Conservation (phyloP, 441 rosid species). For the Syzygium malaccense region DNA sequence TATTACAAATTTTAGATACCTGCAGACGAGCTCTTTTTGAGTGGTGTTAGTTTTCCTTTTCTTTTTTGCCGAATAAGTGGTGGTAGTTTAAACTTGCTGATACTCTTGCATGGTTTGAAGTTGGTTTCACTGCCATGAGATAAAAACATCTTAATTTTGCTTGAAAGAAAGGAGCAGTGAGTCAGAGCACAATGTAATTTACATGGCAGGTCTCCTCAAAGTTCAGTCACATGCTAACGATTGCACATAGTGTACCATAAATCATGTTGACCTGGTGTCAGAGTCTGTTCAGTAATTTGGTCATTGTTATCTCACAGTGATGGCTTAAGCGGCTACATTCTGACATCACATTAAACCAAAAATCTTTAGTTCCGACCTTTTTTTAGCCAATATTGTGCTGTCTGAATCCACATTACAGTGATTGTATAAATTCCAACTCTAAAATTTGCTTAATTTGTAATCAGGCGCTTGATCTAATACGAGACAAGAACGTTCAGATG, state of each 20-base stretch:
- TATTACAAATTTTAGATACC: background rate
- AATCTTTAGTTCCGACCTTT: background rate
- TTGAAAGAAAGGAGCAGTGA: background rate
- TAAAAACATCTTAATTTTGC: background rate
- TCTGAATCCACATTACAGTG: background rate
- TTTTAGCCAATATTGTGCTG: background rate
- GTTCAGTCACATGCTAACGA: background rate
- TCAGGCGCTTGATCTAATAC: slow-evolving; percentile 85
- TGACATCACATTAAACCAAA: background rate
- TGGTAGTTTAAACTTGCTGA: background rate
- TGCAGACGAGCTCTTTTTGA: background rate
- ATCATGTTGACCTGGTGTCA: background rate
- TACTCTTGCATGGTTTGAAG: background rate
- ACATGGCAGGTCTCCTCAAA: background rate
- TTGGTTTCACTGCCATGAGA: background rate
- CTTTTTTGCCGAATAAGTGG: background rate
- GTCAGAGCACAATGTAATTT: background rate
- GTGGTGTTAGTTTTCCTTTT: background rate
- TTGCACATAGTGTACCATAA: background rate
- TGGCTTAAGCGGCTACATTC: background rate
- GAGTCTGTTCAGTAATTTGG: background rate
- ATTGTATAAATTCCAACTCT: background rate
- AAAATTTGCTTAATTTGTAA: slow-evolving; percentile 1
- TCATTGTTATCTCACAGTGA: background rate
- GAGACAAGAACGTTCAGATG: slow-evolving; percentile 75